phyloP scores from a whole-genome alignment of 441 rosid genomes.

The Adansonia gregorii region DNA sequence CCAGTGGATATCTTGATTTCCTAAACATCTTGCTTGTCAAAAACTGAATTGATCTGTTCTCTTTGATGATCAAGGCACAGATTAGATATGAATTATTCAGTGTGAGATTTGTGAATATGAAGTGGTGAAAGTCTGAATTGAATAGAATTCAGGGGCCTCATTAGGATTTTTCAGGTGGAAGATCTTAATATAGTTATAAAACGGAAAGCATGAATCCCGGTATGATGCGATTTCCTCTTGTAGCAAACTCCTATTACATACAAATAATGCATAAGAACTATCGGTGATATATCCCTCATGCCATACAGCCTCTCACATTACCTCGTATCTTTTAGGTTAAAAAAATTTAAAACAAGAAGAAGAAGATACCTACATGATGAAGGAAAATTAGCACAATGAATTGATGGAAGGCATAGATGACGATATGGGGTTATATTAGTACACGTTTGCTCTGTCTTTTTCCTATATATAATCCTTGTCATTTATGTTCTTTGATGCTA shows the following conservation, averaged over 20 bases:
- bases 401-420: background rate
- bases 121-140: background rate
- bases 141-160: background rate
- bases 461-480: background rate
- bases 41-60: constrained; percentile 7
- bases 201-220: background rate
- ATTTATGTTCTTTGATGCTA: background rate
- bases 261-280: background rate
- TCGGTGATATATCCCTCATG: background rate
- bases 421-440: background rate
- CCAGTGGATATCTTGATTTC: background rate
- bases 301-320: background rate
- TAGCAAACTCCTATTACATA: background rate
- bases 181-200: background rate
- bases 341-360: background rate
- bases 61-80: background rate
- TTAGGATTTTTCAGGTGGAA: background rate
- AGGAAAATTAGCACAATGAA: background rate
- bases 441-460: background rate
- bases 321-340: background rate
- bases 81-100: background rate
- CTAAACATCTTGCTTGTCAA: background rate
- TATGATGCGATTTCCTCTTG: background rate
- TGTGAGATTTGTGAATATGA: background rate
- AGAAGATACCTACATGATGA: background rate